Evolutionary conservation across 257 asterid genomes (phyloP), one percentile per base, ranked within the genome.

Genomic region (Lavandula angustifolia): DNA sequence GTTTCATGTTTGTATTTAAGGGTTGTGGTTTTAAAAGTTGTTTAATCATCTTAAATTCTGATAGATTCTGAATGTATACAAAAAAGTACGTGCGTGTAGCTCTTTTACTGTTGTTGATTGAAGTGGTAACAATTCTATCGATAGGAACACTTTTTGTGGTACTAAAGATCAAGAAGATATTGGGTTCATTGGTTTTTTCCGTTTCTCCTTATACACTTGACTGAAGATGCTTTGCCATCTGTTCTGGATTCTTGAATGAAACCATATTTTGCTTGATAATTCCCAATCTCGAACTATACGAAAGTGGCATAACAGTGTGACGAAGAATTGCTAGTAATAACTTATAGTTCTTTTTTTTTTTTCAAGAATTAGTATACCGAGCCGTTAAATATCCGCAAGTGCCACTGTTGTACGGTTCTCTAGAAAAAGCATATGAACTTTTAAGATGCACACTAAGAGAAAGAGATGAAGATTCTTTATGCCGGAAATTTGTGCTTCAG

Each of bases 401-500:
- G 18, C 3, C 9, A 11, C 33, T 60, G 55, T 2, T 14, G 31
- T 52, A 41, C 61, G 48, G 64, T 52, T 52, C 29, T 17, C 4
- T 33, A 7, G 61, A 43, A 31, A 41, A 17, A 62, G 38, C 37
- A 10, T 13, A 38, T 37, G 40, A 40, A 32, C 32, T 11, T 40
- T 18, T n/a, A 34, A 16, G 54, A 29, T 60, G 14, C 42, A 43
- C 53, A 11, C 43, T 16, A 33, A 29, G 14, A 31, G 44, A 38
- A 14, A 17, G 53, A 17, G 63, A 66, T 72, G 43, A 50, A 57
- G 37, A 35, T 53, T 46, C 7, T 12, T 46, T 32, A 56, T 67
- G 18, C 56, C 35, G 22, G 59, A 59, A 50, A 47, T 35, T 43
- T 57, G 64, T 51, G 35, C 7, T 10, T 53, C 48, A 22, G 43